A percentile compares a stretch with the other conserved stretches of the same genome.
Evolutionary conservation across 2,329 filamentous ascomycete species (phyloP).

Genomic region (Bipolaris oryzae): DNA sequence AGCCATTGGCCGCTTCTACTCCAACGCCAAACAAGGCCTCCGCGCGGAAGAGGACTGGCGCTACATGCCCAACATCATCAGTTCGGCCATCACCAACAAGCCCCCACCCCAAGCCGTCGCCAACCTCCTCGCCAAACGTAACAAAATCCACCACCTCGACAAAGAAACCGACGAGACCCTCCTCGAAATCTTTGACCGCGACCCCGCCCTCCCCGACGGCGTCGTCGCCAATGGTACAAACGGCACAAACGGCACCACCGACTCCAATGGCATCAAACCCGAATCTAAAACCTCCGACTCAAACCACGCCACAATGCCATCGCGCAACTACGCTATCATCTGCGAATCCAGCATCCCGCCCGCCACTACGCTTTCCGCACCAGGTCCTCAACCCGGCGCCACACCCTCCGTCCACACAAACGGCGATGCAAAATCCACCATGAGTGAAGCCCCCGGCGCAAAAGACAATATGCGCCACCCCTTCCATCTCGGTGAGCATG

Average conservation of each 20-base stretch:
- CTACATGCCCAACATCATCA: conserved; percentile 69
- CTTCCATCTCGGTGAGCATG: conserved; percentile 76
- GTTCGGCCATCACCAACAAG: conserved; percentile 71
- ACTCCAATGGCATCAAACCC: conserved; percentile 26
- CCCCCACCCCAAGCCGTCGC: conserved; percentile 68
- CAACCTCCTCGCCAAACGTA: conserved; percentile 66
- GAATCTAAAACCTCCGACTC: conserved; percentile 67
- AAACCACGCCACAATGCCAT: conserved; percentile 86
- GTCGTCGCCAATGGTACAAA: conserved; percentile 11
- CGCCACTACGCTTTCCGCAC: conserved; percentile 19
- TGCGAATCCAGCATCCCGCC: conserved; percentile 55
- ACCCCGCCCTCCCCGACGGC: conserved; percentile 52
- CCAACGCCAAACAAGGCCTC: conserved; percentile 60
- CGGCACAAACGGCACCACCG: conserved; percentile 31
- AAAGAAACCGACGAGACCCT: conserved; percentile 68
- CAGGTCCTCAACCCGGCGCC: conserved; percentile 32
- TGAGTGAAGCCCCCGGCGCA: conserved; percentile 31
- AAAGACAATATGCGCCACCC: conserved; percentile 69
- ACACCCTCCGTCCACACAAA: conserved; percentile 29
- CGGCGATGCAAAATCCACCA: conserved; percentile 36
- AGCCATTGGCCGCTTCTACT: conserved; percentile 69
- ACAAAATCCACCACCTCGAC: conserved; percentile 70
- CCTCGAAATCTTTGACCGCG: conserved; percentile 66
- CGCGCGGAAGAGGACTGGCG: conserved; percentile 64
- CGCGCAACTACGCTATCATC: conserved; percentile 68